Evolutionary conservation across 2,329 filamentous ascomycete species (phyloP).

Genomic region (Aspergillus phoenicis): DNA sequence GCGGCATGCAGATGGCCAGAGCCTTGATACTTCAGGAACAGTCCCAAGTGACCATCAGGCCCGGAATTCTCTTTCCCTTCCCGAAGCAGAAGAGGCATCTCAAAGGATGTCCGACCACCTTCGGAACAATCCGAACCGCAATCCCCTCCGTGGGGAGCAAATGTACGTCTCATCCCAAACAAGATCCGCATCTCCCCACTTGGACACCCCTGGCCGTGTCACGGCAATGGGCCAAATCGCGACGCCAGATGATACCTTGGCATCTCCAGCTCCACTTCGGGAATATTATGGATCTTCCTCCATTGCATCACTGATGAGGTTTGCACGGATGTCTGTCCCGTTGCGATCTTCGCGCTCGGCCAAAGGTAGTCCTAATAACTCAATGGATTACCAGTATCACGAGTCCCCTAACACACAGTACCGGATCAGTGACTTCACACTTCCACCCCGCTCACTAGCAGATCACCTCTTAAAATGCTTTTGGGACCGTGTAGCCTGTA

Average conservation of each 20-base stretch:
- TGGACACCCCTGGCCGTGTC: constrained; percentile 16
- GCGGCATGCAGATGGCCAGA: neutral
- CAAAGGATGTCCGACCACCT: neutral
- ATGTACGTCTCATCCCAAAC: neutral
- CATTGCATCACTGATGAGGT: constrained; percentile 45
- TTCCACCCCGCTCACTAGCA: constrained; percentile 46
- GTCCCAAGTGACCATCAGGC: neutral
- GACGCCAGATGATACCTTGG: constrained; percentile 30
- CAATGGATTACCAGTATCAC: constrained; percentile 13
- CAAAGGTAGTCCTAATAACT: constrained; percentile 6
- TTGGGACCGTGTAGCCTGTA: constrained; percentile 44
- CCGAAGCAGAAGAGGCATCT: neutral
- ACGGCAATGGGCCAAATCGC: constrained; percentile 47
- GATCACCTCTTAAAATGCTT: constrained; percentile 47
- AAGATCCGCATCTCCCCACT: neutral
- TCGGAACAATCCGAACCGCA: neutral
- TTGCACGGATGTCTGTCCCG: constrained; percentile 35
- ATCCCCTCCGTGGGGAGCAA: neutral
- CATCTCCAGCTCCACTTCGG: constrained; percentile 22
- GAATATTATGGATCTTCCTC: constrained; percentile 47
- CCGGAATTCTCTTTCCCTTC: neutral
- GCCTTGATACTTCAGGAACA: neutral
- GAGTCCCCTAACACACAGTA: constrained; percentile 20
- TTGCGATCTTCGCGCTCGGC: neutral
- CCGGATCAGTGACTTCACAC: constrained; percentile 35